Base-by-base conservation (phyloP, 2,329 filamentous ascomycete species). In the Xylaria sp. region DNA sequence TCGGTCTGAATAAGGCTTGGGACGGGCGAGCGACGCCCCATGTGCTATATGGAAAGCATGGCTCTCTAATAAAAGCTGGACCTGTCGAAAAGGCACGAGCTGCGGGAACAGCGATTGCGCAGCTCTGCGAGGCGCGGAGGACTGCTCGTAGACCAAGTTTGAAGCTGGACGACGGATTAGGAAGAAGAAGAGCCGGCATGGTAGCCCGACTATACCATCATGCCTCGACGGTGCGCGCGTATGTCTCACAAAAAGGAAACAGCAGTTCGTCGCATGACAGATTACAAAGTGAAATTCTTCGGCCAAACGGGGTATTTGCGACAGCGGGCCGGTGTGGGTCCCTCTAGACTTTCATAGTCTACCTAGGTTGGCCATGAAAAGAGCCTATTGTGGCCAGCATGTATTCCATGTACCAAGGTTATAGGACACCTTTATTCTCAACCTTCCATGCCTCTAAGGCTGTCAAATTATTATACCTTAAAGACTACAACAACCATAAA, bases 71-170 rank as follows among this genome's bases (percentile, higher is more conserved):
- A 15, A 41, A 39, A 34, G 62, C 46, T 20, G 67, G 67, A 10
- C 65, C 62, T 31, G 73, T 74, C 48, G 75, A 76, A 39, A 77
- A 72, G 20, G 62, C 68, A 13, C 74, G 74, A 59, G 65, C 54
- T 25, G 69, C 55, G 25, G 69, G 72, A 55, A 67, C 67, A 41
- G 67, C 46, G 50, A 73, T 44, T 31, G 44, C 12, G 51, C 23
- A 66, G 54, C 71, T 74, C 55, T 74, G 76, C 61, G 74, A 72
- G 65, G 72, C 69, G 51, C 74, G 71, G 55, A 72, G 55, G 61
- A 78, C 65, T 54, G 76, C 73, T 73, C 77, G 77, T 65, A 79
- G 70, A 69, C 78, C 77, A 56, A 78, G 70, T 41, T 73, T 75
- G 63, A 77, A 77, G 73, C 74, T 78, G 66, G 77, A 76, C 61